These are phyloP conservation scores for Xylaria sp. DNA, from an alignment of 2,329 filamentous ascomycete genomes.

Conservation along the genomic window DNA sequence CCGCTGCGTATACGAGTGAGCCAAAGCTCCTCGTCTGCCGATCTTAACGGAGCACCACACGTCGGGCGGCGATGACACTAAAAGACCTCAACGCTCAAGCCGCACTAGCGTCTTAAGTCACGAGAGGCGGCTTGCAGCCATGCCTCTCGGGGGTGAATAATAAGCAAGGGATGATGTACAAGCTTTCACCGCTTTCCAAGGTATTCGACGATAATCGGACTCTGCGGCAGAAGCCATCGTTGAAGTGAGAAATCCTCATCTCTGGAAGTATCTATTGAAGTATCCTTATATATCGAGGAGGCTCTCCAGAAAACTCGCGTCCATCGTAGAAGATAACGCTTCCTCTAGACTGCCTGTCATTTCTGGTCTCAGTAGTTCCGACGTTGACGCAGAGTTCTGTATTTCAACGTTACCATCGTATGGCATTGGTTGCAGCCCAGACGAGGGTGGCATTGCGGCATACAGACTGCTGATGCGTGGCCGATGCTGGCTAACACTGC, in stretches of 20 bases:
- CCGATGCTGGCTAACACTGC: not conserved
- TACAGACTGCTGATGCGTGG: not conserved
- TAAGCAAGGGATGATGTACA: not conserved
- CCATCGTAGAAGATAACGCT: not conserved
- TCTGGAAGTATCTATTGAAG: not conserved
- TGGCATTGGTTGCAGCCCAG: not conserved
- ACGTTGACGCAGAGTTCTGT: not conserved
- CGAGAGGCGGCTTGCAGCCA: not conserved
- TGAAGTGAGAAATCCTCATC: not conserved
- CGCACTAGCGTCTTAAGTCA: not conserved
- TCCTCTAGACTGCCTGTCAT: constrained; percentile 3
- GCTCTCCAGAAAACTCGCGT: constrained; percentile 23
- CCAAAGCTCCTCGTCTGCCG: no score
- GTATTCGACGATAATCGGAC: not conserved
- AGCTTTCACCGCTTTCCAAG: not conserved
- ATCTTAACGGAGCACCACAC: no score
- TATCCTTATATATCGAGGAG: constrained; percentile 18
- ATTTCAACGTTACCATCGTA: not conserved
- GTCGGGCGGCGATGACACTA: no score
- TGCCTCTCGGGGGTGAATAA: not conserved
- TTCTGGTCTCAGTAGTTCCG: not conserved
- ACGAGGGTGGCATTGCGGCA: not conserved
- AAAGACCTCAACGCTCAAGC: not conserved
- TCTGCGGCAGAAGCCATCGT: not conserved
- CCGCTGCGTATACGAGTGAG: no score